These are phyloP conservation scores for Thielaviopsis punctulata DNA, from an alignment of 2,329 filamentous ascomycete genomes.

Conservation along the genomic window DNA sequence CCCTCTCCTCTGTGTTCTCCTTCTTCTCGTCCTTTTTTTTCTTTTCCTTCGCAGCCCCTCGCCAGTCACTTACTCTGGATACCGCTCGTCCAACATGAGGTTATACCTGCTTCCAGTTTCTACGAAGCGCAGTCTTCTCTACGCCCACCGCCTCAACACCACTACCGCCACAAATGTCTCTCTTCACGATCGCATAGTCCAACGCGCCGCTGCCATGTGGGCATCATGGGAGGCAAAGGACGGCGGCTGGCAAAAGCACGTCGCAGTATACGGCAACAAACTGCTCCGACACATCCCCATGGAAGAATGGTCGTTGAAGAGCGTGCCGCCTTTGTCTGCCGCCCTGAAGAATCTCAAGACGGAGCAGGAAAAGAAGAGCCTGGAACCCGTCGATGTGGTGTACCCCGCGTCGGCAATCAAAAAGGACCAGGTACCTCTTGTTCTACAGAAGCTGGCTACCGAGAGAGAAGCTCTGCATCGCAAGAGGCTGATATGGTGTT, in stretches of 20 bases:
- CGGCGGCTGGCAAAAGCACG: conserved; percentile 69
- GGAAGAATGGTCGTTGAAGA: conserved; percentile 96
- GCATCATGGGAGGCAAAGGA: conserved; percentile 73
- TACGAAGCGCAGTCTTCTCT: conserved; percentile 76
- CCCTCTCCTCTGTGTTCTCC: background rate
- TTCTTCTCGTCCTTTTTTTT: background rate
- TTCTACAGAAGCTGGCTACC: conserved; percentile 56
- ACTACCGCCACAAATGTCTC: conserved; percentile 19
- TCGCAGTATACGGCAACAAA: conserved; percentile 74
- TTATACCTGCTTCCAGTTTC: conserved; percentile 89
- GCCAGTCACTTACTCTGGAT: background rate
- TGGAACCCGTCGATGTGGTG: conserved; percentile 45
- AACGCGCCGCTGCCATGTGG: conserved; percentile 63
- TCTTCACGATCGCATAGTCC: conserved; percentile 47
- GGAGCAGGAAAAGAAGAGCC: conserved; percentile 12
- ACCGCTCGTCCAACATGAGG: conserved; percentile 44
- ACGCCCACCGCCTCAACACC: conserved; percentile 60
- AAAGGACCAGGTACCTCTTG: conserved; percentile 39
- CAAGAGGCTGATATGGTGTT: conserved; percentile 61
- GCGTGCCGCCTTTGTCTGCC: conserved; percentile 60
- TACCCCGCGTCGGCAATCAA: conserved; percentile 60
- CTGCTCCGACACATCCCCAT: conserved; percentile 78
- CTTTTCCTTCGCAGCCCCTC: background rate
- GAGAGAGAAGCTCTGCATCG: conserved; percentile 68
- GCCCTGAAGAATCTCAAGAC: conserved; percentile 3